Percentiles rank a stretch among this genome's conserved stretches.
These are phyloP conservation scores for Fusarium penzigii DNA, from an alignment of 2,329 filamentous ascomycete genomes.

Conservation along the genomic window DNA sequence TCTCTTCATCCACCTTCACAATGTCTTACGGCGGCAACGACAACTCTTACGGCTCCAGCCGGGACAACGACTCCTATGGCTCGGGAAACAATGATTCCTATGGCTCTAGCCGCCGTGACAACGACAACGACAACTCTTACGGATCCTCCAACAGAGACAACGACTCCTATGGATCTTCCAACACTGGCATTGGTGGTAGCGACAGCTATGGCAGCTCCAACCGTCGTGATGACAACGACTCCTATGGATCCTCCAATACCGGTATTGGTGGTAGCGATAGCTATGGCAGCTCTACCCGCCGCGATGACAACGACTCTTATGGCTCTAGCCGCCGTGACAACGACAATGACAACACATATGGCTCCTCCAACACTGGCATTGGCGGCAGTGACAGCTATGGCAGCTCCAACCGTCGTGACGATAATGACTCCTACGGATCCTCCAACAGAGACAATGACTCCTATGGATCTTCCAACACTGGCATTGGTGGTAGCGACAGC, in stretches of 20 bases:
- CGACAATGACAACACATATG: not conserved
- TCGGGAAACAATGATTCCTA: constrained; percentile 5
- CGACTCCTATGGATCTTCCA: no score
- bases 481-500: constrained; percentile 5
- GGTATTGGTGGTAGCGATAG: not conserved
- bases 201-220: constrained; percentile 20
- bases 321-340: constrained; percentile 6
- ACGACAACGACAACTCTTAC: not conserved
- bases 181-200: constrained; percentile 4
- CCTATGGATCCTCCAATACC: not conserved
- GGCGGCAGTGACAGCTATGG: constrained; percentile 2
- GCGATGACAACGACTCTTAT: constrained; percentile 6
- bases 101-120: not conserved
- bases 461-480: constrained; percentile 14
- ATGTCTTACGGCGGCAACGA: constrained; percentile 52
- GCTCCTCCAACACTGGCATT: constrained; percentile 8
- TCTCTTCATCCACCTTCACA: constrained; percentile 19
- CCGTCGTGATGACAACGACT: constrained; percentile 15
- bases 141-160: no score
- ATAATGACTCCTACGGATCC: constrained; percentile 11
- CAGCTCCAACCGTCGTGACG: constrained; percentile 4
- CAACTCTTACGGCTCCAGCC: constrained; percentile 27
- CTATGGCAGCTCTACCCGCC: constrained; percentile 20
- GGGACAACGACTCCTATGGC: not conserved
- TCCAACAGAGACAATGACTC: constrained; percentile 13